phyloP scores from a whole-genome alignment of 305 asterid species.

The Plantago lanceolata region DNA sequence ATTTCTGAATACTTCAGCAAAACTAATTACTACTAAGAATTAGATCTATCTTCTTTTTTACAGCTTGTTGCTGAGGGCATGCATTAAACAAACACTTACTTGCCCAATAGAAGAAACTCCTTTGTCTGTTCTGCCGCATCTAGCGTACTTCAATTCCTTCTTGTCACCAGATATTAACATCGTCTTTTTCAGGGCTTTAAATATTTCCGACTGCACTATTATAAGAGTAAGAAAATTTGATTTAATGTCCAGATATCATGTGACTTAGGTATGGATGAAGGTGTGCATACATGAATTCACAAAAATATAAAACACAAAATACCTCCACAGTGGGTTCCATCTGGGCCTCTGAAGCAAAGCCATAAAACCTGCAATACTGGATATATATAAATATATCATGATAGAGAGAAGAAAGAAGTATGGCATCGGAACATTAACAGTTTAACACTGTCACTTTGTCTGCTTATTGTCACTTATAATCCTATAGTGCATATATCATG shows the following conservation, averaged over 20 bases:
- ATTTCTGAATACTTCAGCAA: constrained; percentile 6
- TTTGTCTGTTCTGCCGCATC: constrained; percentile 98
- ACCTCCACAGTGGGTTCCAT: constrained; percentile 96
- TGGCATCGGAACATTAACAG: background rate
- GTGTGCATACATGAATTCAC: background rate
- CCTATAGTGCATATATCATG: background rate
- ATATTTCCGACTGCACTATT: constrained; percentile 73
- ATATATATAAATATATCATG: constrained; percentile 19
- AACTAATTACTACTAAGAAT: constrained; percentile 6
- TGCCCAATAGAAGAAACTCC: constrained; percentile 99
- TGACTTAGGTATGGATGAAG: background rate
- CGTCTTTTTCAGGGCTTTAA: constrained; percentile 73
- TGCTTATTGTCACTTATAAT: background rate
- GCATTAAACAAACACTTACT: constrained; percentile 36
- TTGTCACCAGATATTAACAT: constrained; percentile 73
- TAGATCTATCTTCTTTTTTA: background rate
- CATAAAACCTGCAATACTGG: constrained; percentile 63
- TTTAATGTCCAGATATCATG: background rate
- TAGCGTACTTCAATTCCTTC: constrained; percentile 78
- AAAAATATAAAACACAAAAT: constrained; percentile 17
- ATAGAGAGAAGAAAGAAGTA: constrained; percentile 16
- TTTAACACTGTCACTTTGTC: constrained; percentile 7
- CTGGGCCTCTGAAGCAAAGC: constrained; percentile 95
- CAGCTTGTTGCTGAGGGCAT: background rate
- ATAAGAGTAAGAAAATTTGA: constrained; percentile 20